Conservation (phyloP, 2,329 filamentous ascomycete genomes). For the Pseudogymnoascus sp. region DNA sequence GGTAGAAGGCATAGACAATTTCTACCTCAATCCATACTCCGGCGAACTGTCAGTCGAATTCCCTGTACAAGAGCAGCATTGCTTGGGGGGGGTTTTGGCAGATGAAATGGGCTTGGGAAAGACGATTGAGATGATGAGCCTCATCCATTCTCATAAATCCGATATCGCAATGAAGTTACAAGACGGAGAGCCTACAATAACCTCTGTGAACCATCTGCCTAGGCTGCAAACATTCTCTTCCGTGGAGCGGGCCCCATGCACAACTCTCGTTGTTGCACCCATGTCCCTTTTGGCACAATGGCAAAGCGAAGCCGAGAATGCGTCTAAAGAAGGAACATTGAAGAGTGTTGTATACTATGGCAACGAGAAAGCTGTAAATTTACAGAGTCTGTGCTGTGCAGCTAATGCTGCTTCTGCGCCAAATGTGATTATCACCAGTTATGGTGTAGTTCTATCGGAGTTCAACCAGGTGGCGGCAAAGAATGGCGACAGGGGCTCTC, state of each 20-base stretch:
- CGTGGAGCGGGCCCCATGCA: constrained; percentile 67
- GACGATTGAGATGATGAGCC: constrained; percentile 95
- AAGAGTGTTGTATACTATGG: constrained; percentile 90
- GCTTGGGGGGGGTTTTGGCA: constrained; percentile 82
- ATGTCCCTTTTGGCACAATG: constrained; percentile 96
- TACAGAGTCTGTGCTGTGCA: constrained; percentile 69
- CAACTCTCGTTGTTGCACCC: constrained; percentile 89
- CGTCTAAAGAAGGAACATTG: constrained; percentile 73
- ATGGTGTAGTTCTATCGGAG: constrained; percentile 84
- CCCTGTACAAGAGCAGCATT: constrained; percentile 88
- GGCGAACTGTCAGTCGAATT: constrained; percentile 89
- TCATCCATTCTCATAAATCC: constrained; percentile 76
- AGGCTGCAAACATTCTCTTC: constrained; percentile 50
- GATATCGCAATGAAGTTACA: constrained; percentile 38
- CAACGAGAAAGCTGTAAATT: constrained; percentile 67
- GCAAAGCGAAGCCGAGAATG: constrained; percentile 90
- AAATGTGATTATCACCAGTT: constrained; percentile 89
- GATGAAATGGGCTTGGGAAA: constrained; percentile 98
- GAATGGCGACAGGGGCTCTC: constrained; percentile 54
- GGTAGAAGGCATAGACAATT: constrained; percentile 58
- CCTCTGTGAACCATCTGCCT: constrained; percentile 51
- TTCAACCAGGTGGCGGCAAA: constrained; percentile 65
- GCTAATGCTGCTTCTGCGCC: constrained; percentile 68
- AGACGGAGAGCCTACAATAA: constrained; percentile 16
- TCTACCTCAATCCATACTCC: constrained; percentile 96